Evolutionary conservation across 345 rosid species (phyloP), one percentile per base, ranked within the genome.

Genomic region (Pugionium dolabratum): DNA sequence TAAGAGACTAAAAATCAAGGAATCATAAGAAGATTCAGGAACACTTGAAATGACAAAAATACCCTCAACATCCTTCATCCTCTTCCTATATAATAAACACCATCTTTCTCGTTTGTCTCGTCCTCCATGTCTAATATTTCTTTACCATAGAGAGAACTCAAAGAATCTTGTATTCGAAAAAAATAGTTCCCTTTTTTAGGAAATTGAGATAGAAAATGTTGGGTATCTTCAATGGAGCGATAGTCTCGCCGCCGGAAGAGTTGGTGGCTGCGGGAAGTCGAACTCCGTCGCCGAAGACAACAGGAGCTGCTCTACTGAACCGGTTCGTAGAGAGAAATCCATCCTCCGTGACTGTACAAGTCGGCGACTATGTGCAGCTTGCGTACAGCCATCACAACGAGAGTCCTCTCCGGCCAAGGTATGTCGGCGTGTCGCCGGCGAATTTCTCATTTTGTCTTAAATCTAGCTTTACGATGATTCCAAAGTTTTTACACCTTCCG

Each of bases 211-310:
- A 18, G 18, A 18, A 64, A 72, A 93, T 93, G 98, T 82, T 93
- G 83, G 98, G 98, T 59, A 85, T 90, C 4, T 90, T 93, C 66
- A 88, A 94, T 80, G 74, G 96, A 76, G 70, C 82, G 28, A 73
- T 93, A 45, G 76, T 93, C 43, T 82, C 97, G 0, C 90, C 90
- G 18, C 98, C 98, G 59, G 97, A 86, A 33, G 98, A 93, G 76
- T 85, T 93, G 64, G 97, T 93, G 69, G 97, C 94, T 0, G 98
- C 98, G 31, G 98, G 98, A 29, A 69, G 87, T 78, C 76, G 98
- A 69, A 93, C 98, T 7, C 97, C 97, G 32, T 93, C 98, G 2
- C 98, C 97, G 35, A 90, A 93, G 76, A 86, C 67, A 45, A 74
- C 85, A 34, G 73, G 96, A 60, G 78, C 73, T 0, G 79, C 86